phyloP scores from a whole-genome alignment of 371 early-diverging fungal species.

The Zychaea mexicana region DNA sequence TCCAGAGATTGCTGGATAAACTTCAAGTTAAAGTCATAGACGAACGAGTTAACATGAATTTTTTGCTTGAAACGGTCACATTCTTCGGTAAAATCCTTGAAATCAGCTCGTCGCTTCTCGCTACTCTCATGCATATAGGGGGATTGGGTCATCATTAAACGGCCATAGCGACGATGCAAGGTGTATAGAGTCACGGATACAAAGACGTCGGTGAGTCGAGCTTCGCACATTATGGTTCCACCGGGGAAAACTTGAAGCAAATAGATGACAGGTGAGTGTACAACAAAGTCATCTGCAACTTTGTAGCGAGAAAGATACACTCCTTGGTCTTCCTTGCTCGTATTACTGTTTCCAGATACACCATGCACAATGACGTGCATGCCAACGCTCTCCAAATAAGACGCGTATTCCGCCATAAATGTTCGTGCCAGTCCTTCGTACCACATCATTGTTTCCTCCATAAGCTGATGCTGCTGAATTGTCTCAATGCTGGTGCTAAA shows the following conservation, averaged over 20 bases:
- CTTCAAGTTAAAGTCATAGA: conserved; percentile 79
- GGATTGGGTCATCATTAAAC: conserved; percentile 39
- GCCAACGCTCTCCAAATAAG: conserved; percentile 70
- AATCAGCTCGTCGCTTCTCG: conserved; percentile 48
- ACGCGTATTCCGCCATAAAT: conserved; percentile 67
- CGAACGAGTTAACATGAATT: conserved; percentile 82
- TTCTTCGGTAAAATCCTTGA: conserved; percentile 68
- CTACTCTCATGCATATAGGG: conserved; percentile 53
- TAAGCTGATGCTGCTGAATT: neutral
- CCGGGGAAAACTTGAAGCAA: conserved; percentile 65
- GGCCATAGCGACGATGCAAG: conserved; percentile 65
- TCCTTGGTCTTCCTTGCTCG: conserved; percentile 28
- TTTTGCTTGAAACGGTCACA: conserved; percentile 68
- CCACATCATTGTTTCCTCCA: conserved; percentile 47
- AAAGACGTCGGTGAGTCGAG: conserved; percentile 70
- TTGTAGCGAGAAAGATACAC: conserved; percentile 35
- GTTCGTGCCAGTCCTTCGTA: conserved; percentile 58
- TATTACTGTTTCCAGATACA: conserved; percentile 24
- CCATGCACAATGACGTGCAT: conserved; percentile 62
- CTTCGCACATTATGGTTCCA: conserved; percentile 77
- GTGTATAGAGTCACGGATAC: conserved; percentile 78
- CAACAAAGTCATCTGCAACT: conserved; percentile 29
- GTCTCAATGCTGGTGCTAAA: neutral
- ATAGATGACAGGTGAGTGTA: conserved; percentile 65
- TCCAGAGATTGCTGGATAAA: conserved; percentile 66